Evolutionary conservation across 495 filamentous ascomycete genomes (phyloP).

Genomic region (Aspergillus mulundensis): DNA sequence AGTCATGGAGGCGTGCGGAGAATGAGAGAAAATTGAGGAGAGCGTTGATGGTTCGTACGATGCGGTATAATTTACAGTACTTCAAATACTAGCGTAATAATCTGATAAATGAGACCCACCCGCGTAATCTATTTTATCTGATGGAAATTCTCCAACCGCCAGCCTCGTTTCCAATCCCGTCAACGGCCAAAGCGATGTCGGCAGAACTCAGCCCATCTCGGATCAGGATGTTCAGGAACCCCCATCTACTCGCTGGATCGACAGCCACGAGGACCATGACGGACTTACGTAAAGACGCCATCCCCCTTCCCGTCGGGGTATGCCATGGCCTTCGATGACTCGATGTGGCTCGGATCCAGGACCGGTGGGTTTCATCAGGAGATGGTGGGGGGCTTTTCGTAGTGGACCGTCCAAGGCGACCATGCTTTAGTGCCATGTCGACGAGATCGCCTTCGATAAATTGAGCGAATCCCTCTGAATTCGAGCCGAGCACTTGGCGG

Average conservation of each 20-base stretch:
- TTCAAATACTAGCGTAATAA: background rate
- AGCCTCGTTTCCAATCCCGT: background rate
- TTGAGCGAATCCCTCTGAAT: background rate
- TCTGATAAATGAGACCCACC: background rate
- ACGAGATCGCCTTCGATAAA: conserved; percentile 1
- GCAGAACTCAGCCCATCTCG: background rate
- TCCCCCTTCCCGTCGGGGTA: background rate
- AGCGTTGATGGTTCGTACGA: background rate
- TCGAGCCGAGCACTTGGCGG: background rate
- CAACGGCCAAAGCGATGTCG: background rate
- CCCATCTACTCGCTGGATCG: background rate
- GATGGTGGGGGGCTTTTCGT: conserved; percentile 3
- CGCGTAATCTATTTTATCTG: background rate
- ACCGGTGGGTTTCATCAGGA: background rate
- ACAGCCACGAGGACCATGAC: background rate
- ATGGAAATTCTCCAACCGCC: background rate
- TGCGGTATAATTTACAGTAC: background rate
- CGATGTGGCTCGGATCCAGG: background rate
- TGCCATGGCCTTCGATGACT: background rate
- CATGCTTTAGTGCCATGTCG: background rate
- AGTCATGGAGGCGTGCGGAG: background rate
- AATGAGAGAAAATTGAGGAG: background rate
- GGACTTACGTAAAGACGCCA: conserved; percentile 11
- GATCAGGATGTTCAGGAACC: background rate
- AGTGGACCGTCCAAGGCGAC: background rate